phyloP scores from a whole-genome alignment of 345 rosid species.

The Microcos paniculata region DNA sequence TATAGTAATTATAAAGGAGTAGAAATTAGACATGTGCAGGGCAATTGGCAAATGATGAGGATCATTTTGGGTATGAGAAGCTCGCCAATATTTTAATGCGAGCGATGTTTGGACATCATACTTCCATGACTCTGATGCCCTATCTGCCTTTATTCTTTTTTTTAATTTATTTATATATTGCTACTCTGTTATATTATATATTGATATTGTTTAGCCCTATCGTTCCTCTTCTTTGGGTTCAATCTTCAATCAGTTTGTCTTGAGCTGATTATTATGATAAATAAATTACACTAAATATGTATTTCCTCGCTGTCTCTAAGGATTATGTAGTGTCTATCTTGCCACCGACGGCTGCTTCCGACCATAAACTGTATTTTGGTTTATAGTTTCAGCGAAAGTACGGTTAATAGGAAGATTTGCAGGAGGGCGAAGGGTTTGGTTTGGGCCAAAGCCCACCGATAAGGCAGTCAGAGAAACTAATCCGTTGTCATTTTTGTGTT shows the following conservation, averaged over 20 bases:
- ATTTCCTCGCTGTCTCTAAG: not conserved
- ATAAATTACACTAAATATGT: not conserved
- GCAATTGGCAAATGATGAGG: slow-evolving; percentile 32
- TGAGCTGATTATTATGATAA: not conserved
- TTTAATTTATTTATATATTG: too few relatives aligned
- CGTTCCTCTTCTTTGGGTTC: not conserved
- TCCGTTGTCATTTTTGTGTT: not conserved
- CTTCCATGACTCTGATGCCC: slow-evolving; percentile 65
- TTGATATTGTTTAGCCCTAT: too few relatives aligned
- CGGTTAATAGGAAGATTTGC: not conserved
- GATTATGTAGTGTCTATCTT: not conserved
- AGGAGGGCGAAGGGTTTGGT: not conserved
- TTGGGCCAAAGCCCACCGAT: not conserved
- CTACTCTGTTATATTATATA: not conserved
- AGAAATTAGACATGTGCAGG: not conserved
- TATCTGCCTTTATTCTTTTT: not conserved
- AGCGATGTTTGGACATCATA: slow-evolving; percentile 30
- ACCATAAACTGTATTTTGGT: not conserved
- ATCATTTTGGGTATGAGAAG: slow-evolving; percentile 30
- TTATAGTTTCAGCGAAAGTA: not conserved
- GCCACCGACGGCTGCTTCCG: not conserved
- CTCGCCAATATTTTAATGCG: slow-evolving; percentile 12
- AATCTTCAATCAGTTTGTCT: not conserved
- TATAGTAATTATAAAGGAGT: too few relatives aligned
- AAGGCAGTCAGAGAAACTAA: not conserved